These are phyloP conservation scores for Catharanthus roseus DNA, from an alignment of 257 asterid genomes.

Conservation along the genomic window DNA sequence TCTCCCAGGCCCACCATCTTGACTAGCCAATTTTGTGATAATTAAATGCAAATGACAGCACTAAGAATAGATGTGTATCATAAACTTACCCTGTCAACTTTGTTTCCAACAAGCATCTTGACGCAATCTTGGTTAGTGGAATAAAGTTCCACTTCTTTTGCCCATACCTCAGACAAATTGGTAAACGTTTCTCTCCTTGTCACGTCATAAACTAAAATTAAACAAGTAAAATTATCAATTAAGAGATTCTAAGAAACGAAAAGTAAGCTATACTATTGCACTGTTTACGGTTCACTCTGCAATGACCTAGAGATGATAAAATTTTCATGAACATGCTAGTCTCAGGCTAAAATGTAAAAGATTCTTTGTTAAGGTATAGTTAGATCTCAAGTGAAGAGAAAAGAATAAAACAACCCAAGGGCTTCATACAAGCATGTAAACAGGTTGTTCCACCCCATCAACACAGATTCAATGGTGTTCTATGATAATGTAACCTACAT, in stretches of 20 bases:
- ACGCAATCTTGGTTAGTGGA: conserved; percentile 70
- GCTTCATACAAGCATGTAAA: neutral
- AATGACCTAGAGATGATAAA: neutral
- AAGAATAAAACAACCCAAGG: neutral
- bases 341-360: neutral
- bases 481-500: neutral
- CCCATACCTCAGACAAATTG: conserved; percentile 83
- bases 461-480: neutral
- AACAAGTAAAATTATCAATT: conserved; percentile 11
- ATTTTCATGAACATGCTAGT: conserved; percentile 1
- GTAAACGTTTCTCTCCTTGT: conserved; percentile 84
- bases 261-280: neutral
- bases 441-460: neutral
- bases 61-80: neutral
- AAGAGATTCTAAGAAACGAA: neutral
- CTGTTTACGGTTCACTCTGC: neutral
- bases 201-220: conserved; percentile 67
- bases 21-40: neutral
- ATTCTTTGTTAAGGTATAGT: neutral
- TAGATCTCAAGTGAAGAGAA: neutral
- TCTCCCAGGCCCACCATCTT: neutral
- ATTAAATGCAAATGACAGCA: neutral
- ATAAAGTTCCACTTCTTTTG: conserved; percentile 79
- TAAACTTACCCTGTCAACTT: conserved; percentile 70
- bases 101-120: conserved; percentile 94